These are phyloP conservation scores for Lentinula boryana DNA, from an alignment of 768 basidiomycete genomes.

Conservation along the genomic window DNA sequence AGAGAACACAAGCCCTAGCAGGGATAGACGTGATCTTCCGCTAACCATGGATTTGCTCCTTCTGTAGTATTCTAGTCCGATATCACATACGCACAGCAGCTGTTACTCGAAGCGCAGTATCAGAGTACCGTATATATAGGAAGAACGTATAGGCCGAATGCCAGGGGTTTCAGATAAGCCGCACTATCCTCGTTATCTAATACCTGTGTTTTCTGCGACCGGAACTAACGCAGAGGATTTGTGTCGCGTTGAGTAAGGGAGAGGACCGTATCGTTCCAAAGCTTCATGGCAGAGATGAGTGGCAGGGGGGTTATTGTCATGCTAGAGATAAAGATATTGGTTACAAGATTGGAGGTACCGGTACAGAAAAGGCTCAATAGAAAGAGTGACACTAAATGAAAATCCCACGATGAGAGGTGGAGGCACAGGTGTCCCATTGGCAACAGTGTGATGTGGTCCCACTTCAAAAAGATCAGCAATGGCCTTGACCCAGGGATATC, in stretches of 20 bases:
- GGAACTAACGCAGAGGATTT: constrained; percentile 27
- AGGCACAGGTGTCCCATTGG: constrained; percentile 25
- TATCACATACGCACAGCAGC: too few relatives aligned
- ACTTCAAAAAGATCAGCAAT: constrained; percentile 29
- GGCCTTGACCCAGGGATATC: constrained; percentile 33
- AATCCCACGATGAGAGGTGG: constrained; percentile 36
- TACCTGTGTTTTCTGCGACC: background rate
- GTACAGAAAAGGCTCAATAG: too few relatives aligned
- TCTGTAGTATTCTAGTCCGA: too few relatives aligned
- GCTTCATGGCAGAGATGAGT: constrained; percentile 32
- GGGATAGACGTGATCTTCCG: too few relatives aligned
- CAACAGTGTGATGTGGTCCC: constrained; percentile 20
- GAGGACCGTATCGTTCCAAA: constrained; percentile 26
- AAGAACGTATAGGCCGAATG: too few relatives aligned
- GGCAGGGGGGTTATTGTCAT: constrained; percentile 41
- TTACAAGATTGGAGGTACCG: background rate
- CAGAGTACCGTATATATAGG: too few relatives aligned
- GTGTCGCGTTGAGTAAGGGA: constrained; percentile 28
- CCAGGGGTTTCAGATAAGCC: too few relatives aligned
- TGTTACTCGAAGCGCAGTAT: too few relatives aligned
- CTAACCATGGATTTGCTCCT: too few relatives aligned
- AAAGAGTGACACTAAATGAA: constrained; percentile 21
- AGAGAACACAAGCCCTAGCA: too few relatives aligned
- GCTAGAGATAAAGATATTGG: constrained; percentile 16
- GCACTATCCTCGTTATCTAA: too few relatives aligned